Percentiles rank a stretch among this genome's conserved stretches.
Evolutionary conservation across 352 stramenopile species (phyloP).

Genomic region (Phytophthora pinifolia): DNA sequence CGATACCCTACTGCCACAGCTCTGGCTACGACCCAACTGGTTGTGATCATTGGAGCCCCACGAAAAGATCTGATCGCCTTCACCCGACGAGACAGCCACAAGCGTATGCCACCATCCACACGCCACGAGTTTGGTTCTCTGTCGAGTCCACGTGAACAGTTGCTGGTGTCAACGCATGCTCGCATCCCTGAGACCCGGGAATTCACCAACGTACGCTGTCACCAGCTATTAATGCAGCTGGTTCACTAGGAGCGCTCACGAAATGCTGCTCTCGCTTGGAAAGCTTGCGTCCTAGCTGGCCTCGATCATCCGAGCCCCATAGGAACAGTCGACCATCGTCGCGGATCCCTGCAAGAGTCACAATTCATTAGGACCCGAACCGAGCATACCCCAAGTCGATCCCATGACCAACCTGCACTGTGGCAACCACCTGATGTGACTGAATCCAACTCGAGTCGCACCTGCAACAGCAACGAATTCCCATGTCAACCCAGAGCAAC

Average conservation of each 20-base stretch:
- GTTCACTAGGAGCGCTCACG: conserved; percentile 5
- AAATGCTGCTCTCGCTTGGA: conserved; percentile 13
- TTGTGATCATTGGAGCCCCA: conserved; percentile 60
- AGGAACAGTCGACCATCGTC: conserved; percentile 46
- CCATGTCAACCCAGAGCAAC: conserved; percentile 4
- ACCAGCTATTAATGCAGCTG: conserved; percentile 12
- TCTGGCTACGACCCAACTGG: conserved; percentile 42
- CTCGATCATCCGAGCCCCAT: conserved; percentile 68
- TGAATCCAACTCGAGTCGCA: conserved; percentile 31
- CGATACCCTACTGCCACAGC: neutral
- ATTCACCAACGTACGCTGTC: conserved; percentile 14
- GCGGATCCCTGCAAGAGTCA: conserved; percentile 36
- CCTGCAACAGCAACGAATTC: conserved; percentile 6
- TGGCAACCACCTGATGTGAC: conserved; percentile 69
- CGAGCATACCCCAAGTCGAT: too few relatives aligned
- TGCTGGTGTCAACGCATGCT: neutral
- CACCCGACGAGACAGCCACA: conserved; percentile 27
- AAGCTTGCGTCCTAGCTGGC: conserved; percentile 36
- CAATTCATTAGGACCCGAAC: too few relatives aligned
- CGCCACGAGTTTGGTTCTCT: conserved; percentile 43
- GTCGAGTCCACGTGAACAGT: neutral
- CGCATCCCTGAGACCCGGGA: neutral
- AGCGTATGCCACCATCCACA: conserved; percentile 80
- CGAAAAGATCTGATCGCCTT: conserved; percentile 38
- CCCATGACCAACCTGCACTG: conserved; percentile 46